Base-by-base conservation (phyloP, 2,329 filamentous ascomycete genomes). In the Penicillium sp. region DNA sequence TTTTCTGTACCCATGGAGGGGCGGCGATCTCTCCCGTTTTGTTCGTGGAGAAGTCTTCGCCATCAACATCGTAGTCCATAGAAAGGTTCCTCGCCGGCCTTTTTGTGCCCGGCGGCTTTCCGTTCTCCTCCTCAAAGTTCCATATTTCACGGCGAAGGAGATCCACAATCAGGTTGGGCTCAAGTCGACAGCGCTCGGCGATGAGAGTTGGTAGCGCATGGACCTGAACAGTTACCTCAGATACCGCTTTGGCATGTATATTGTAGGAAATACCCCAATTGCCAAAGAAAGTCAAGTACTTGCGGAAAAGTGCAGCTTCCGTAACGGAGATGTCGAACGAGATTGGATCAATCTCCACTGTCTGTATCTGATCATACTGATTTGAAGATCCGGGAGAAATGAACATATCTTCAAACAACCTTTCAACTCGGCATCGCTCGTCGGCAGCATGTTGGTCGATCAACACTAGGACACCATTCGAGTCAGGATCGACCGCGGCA, bases 381-480 rank as follows among this genome's bases (percentile, higher is more conserved):
- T 53, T 49, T 3, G 28, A 35, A 33, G 49, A 53, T 8, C 56
- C 51, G 13, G 49, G 12, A 17, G 62, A 42, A 15, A 61, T 72
- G 60, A 64, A 87, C 35, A 91, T 77, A 2, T 86, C 82, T 26
- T 72, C 64, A 73, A 96, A 87, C 0, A 99, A 82, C 0, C 76
- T 74, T 73, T 99, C 95, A 1, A 98, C 85, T 1, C 89, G 88
- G 65, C 91, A 88, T 50, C 95, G 86, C 79, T 99, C 95, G 73
- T 97, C 94, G 3, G 93, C 95, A 0, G 95, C 95, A 73, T 99
- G 95, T 72, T 99, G 95, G 72, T 99, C 95, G 6, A 97, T 84
- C 42, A 97, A 81, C 0, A 96, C 83, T 4, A 98, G 79, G 1
- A 88, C 68, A 2, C 62, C 44, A 17, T 42, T 61, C 28, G 49